Evolutionary conservation across 257 asterid genomes (phyloP).

Genomic region (Solanum bukasovii): DNA sequence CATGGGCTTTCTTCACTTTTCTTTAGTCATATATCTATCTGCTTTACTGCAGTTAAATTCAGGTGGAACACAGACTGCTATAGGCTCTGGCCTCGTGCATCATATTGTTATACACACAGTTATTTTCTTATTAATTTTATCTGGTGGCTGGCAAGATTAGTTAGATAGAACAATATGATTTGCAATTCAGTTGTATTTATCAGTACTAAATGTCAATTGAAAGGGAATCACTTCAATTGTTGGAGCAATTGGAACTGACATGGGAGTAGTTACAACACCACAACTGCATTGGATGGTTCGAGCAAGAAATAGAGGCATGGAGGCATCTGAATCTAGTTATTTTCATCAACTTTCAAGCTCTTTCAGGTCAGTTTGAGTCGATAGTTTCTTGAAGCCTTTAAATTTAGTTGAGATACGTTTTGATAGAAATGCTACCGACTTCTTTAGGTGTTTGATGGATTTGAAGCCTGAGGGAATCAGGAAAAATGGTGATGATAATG

Average conservation of each 20-base stretch:
- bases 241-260: slow-evolving; percentile 49
- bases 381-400: not conserved
- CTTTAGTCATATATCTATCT: not conserved
- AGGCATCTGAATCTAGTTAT: slow-evolving; percentile 60
- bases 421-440: not conserved
- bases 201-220: not conserved
- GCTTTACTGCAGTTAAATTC: not conserved
- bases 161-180: not conserved
- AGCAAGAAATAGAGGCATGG: slow-evolving; percentile 55
- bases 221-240: slow-evolving; percentile 63
- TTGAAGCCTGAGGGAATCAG: slow-evolving; percentile 40
- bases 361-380: slow-evolving; percentile 43
- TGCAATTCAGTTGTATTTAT: not conserved
- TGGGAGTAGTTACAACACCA: slow-evolving; percentile 86
- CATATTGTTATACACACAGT: not conserved
- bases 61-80: not conserved
- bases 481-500: slow-evolving; percentile 19
- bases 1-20: not conserved
- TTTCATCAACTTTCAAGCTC: slow-evolving; percentile 57
- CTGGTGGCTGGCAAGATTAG: not conserved
- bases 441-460: slow-evolving; percentile 60
- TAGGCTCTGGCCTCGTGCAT: not conserved
- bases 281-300: slow-evolving; percentile 98
- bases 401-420: not conserved
- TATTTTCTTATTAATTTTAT: not conserved